Conservation (phyloP, 768 basidiomycete genomes). For the Rhodotorula diobovata region DNA sequence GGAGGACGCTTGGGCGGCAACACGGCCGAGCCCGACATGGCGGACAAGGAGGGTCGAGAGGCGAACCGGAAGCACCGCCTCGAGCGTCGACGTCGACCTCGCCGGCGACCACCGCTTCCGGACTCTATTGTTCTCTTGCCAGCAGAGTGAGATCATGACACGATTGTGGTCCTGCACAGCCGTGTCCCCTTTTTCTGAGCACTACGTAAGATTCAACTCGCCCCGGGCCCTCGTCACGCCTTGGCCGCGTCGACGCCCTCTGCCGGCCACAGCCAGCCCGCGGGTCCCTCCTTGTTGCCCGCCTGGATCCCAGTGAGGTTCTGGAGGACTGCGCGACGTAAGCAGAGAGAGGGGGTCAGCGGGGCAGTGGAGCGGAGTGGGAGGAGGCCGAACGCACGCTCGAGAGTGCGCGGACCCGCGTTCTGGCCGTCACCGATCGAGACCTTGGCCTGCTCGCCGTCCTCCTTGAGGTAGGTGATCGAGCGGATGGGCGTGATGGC, state of each 20-base stretch:
- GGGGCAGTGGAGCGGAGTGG: too few species aligned
- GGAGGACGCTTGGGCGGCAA: constrained; percentile 34
- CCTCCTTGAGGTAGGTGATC: constrained; percentile 36
- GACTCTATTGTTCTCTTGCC: too few species aligned
- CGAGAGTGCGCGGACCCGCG: constrained; percentile 39
- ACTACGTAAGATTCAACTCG: neutral
- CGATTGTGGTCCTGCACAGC: neutral
- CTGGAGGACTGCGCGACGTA: constrained; percentile 18
- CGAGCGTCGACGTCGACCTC: neutral
- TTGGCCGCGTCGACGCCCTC: constrained; percentile 36
- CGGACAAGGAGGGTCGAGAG: too few species aligned
- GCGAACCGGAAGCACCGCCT: neutral
- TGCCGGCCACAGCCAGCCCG: constrained; percentile 35
- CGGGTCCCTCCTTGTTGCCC: constrained; percentile 27
- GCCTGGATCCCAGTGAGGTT: constrained; percentile 42
- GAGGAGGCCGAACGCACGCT: constrained; percentile 14
- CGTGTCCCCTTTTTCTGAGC: neutral
- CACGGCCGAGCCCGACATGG: constrained; percentile 30
- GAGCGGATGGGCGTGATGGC: constrained; percentile 42
- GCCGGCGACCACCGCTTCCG: too few species aligned
- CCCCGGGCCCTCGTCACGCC: neutral
- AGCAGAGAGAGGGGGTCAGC: neutral
- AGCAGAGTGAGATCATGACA: too few species aligned
- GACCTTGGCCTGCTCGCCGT: constrained; percentile 30
- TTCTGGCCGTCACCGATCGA: constrained; percentile 42